phyloP scores from a whole-genome alignment of 208 protist species.

The Vickermania ingenoplastis region DNA sequence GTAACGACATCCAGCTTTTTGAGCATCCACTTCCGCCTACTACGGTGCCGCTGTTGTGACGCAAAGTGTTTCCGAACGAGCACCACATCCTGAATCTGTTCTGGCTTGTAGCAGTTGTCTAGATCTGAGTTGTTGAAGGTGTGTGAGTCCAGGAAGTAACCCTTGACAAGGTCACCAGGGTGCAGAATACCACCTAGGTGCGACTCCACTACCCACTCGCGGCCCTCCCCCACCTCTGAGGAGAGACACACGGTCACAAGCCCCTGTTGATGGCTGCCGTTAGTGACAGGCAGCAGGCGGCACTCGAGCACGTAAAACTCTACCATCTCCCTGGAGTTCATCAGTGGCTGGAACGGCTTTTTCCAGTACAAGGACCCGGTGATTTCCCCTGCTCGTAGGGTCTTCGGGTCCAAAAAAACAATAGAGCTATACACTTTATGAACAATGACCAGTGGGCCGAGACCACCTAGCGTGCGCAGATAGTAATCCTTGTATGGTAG shows the following conservation, averaged over 20 bases:
- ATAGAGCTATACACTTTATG: conserved; percentile 92
- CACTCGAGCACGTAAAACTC: conserved; percentile 96
- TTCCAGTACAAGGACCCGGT: conserved; percentile 89
- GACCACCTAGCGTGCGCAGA: conserved; percentile 66
- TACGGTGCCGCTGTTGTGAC: conserved; percentile 53
- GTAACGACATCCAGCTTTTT: conserved; percentile 73
- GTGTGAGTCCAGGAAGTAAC: conserved; percentile 85
- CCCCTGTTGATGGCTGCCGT: conserved; percentile 83
- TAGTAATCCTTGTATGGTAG: conserved; percentile 87
- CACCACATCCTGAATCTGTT: conserved; percentile 85
- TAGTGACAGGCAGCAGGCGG: conserved; percentile 57
- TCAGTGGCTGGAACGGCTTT: conserved; percentile 84
- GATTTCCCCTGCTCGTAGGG: conserved; percentile 91
- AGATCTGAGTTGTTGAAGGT: conserved; percentile 91
- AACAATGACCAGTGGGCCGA: conserved; percentile 91
- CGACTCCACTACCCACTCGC: conserved; percentile 88
- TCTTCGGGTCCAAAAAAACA: conserved; percentile 95
- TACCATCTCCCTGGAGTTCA: conserved; percentile 74
- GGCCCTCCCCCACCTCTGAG: conserved; percentile 92
- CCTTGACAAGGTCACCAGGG: conserved; percentile 91
- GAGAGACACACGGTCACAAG: conserved; percentile 93
- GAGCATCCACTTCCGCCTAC: conserved; percentile 66
- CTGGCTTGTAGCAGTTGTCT: conserved; percentile 58
- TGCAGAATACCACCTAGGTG: conserved; percentile 92
- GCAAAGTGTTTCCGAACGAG: conserved; percentile 93